Evolutionary conservation across 805 yeast species (phyloP).

Genomic region (Candida nemodendra): DNA sequence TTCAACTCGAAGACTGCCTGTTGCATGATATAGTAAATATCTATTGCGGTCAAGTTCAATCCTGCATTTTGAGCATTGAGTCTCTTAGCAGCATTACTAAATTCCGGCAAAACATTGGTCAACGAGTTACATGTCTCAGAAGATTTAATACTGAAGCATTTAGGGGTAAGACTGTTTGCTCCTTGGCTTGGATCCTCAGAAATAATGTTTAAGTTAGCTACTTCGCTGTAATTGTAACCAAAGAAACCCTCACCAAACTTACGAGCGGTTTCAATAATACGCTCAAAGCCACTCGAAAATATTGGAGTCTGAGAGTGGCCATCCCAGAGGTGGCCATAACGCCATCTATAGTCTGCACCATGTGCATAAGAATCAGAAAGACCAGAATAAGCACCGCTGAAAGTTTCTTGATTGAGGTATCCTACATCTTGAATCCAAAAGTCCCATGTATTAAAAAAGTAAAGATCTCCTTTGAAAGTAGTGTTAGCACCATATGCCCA

Average conservation of each 20-base stretch:
- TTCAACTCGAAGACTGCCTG: constrained; percentile 72
- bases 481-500: constrained; percentile 11
- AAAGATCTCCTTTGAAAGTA: constrained; percentile 41
- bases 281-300: constrained; percentile 50
- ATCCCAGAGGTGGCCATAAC: constrained; percentile 47
- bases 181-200: constrained; percentile 49
- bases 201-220: constrained; percentile 39
- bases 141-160: constrained; percentile 32
- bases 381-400: constrained; percentile 50
- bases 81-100: constrained; percentile 50
- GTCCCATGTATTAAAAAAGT: constrained; percentile 47
- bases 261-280: constrained; percentile 51
- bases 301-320: constrained; percentile 40
- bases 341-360: constrained; percentile 48
- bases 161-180: constrained; percentile 49
- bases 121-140: constrained; percentile 31
- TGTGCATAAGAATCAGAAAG: constrained; percentile 42
- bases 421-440: constrained; percentile 22
- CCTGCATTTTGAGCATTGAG: constrained; percentile 52
- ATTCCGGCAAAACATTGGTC: constrained; percentile 36
- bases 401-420: constrained; percentile 44
- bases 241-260: constrained; percentile 58
- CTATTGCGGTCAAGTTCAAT: constrained; percentile 46
- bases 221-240: constrained; percentile 39
- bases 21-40: constrained; percentile 50